Conservation (phyloP, 441 rosid genomes). For the Erysimum cheiri region DNA sequence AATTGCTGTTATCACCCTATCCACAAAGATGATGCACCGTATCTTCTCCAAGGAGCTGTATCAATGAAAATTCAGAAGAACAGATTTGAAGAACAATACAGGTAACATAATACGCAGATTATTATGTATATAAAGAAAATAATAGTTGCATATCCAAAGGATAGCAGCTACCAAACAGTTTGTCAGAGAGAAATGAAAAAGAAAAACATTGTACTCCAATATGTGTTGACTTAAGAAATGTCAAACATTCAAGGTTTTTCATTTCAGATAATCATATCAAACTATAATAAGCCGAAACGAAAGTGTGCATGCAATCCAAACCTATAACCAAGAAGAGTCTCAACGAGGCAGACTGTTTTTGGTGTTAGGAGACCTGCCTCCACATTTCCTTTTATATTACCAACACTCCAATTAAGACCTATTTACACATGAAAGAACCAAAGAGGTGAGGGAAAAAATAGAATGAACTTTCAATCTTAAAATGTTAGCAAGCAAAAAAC, state of each 20-base stretch:
- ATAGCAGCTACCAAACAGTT: neutral
- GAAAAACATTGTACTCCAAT: neutral
- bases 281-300: conserved; percentile 2
- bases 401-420: conserved; percentile 56
- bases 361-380: conserved; percentile 60
- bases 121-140: neutral
- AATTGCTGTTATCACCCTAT: conserved; percentile 79
- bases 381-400: conserved; percentile 45
- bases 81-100: neutral
- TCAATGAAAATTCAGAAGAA: conserved; percentile 7
- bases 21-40: conserved; percentile 86
- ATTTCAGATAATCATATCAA: neutral
- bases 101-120: neutral
- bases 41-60: conserved; percentile 63
- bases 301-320: conserved; percentile 35
- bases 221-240: neutral
- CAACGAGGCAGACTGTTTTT: conserved; percentile 66
- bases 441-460: conserved; percentile 16
- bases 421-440: conserved; percentile 24
- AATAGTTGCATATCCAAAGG: conserved; percentile 10
- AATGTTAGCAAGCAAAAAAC: conserved; percentile 20
- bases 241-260: conserved; percentile 1
- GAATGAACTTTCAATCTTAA: conserved; percentile 6
- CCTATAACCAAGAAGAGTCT: conserved; percentile 80
- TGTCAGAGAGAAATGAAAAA: neutral